Base-by-base conservation (phyloP, 176 grass and related monocot species). In the Raddia guianensis region DNA sequence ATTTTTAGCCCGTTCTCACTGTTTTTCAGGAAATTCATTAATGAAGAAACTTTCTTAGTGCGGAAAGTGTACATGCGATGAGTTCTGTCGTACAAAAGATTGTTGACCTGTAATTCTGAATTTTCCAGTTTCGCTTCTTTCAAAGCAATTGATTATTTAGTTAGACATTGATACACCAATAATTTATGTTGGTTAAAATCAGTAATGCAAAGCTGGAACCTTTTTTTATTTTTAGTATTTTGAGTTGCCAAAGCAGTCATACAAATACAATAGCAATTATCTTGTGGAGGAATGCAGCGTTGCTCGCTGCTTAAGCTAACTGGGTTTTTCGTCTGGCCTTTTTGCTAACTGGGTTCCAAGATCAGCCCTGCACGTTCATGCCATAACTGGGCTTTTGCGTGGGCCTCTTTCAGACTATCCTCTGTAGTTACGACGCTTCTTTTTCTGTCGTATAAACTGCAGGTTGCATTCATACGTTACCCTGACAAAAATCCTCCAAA, bases 11-110 rank as follows among this genome's bases (percentile, higher is more conserved):
- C 19, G 21, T 68, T 9, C 35, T 65, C 54, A 20, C 19, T 83
- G 71, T 46, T 9, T 49, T 19, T 51, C 62, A 75, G 63, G 20
- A 55, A 49, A 32, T 66, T 75, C 37, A 68, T 83, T 66, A 37
- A 68, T 20, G 33, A 53, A 48, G 68, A 78, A 82, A 48, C 18
- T 73, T 78, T 71, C 21, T 68, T 52, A 68, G 34, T 27, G 47
- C 63, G 33, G 66, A 77, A 85, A 90, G 46, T 89, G 77, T 89
- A 85, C 52, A 90, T 86, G 58, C 11, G 19, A 82, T 85, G 83
- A 73, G 78, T 70, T 76, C 33, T 84, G 13, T 71, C 71, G 42
- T 72, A 43, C 42, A 43, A 80, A 76, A 72, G 42, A 60, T 58
- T 65, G 55, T 13, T 65, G 42, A 65, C 2, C 56, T 46, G 58